These are phyloP conservation scores for Podaxis sp. DNA, from an alignment of 768 basidiomycete species.

Conservation along the genomic window DNA sequence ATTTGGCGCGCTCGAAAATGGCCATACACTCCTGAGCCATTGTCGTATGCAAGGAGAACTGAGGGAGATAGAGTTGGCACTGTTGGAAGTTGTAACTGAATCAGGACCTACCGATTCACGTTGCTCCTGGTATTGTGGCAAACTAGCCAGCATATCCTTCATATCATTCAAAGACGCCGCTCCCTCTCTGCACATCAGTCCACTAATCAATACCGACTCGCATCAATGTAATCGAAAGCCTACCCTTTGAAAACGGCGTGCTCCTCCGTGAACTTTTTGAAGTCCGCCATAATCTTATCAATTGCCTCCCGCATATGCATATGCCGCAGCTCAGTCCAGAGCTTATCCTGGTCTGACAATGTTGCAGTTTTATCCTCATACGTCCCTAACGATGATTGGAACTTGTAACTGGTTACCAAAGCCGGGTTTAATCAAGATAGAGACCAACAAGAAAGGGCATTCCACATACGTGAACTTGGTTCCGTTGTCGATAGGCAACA, in stretches of 20 bases:
- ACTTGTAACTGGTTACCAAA: conserved; percentile 69
- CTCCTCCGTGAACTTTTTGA: conserved; percentile 91
- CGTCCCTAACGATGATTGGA: conserved; percentile 82
- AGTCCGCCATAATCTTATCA: conserved; percentile 94
- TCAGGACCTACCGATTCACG: conserved; percentile 73
- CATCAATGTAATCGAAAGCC: conserved; percentile 19
- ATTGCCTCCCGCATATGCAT: conserved; percentile 99
- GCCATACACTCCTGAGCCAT: conserved; percentile 99
- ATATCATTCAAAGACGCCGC: conserved; percentile 93
- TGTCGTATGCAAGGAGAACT: conserved; percentile 96
- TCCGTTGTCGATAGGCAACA: conserved; percentile 87
- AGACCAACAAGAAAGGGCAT: conserved; percentile 12
- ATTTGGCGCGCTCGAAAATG: conserved; percentile 84
- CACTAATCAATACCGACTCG: background rate
- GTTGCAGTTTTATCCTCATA: conserved; percentile 87
- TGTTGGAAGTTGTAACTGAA: background rate
- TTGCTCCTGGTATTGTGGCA: conserved; percentile 94
- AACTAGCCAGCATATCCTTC: conserved; percentile 96
- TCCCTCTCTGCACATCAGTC: conserved; percentile 49
- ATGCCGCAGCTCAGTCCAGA: conserved; percentile 93
- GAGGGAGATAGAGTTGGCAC: conserved; percentile 3
- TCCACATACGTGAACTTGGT: conserved; percentile 75
- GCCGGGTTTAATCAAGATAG: background rate
- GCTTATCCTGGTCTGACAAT: conserved; percentile 82
- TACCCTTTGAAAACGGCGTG: conserved; percentile 94